These are phyloP conservation scores for Chionographis japonica DNA, from an alignment of 106 monocot species.

Conservation along the genomic window DNA sequence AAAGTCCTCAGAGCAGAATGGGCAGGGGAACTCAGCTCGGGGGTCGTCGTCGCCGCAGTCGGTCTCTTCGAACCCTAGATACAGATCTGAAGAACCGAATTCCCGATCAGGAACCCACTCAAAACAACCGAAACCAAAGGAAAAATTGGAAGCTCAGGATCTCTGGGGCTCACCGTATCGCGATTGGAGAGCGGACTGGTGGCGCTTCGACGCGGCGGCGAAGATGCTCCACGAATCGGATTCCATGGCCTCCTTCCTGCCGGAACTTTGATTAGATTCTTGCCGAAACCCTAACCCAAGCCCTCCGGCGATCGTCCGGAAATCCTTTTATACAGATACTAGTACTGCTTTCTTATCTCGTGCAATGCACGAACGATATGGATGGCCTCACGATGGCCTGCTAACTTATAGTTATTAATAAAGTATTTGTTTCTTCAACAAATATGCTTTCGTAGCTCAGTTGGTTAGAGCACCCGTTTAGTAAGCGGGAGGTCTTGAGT, in stretches of 20 bases:
- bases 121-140: neutral
- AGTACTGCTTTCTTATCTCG: too few species aligned
- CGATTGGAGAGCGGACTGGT: conserved; percentile 42
- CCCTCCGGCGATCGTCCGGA: neutral
- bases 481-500: conserved; percentile 78
- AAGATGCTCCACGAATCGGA: conserved; percentile 59
- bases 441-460: conserved; percentile 53
- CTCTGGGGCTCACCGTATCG: conserved; percentile 38
- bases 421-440: too few species aligned
- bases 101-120: neutral
- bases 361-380: too few species aligned
- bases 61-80: conserved; percentile 63
- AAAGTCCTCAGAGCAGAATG: conserved; percentile 78
- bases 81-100: conserved; percentile 37
- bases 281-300: conserved; percentile 6
- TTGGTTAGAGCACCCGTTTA: conserved; percentile 79
- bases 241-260: conserved; percentile 28
- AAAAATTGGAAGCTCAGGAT: neutral
- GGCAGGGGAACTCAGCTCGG: conserved; percentile 54
- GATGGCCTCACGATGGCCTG: too few species aligned
- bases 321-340: neutral
- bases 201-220: conserved; percentile 46
- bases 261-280: neutral
- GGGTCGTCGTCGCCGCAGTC: conserved; percentile 56
- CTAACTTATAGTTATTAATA: too few species aligned